phyloP scores from a whole-genome alignment of 148 eudicot genomes.

The Euryodendron excelsum region DNA sequence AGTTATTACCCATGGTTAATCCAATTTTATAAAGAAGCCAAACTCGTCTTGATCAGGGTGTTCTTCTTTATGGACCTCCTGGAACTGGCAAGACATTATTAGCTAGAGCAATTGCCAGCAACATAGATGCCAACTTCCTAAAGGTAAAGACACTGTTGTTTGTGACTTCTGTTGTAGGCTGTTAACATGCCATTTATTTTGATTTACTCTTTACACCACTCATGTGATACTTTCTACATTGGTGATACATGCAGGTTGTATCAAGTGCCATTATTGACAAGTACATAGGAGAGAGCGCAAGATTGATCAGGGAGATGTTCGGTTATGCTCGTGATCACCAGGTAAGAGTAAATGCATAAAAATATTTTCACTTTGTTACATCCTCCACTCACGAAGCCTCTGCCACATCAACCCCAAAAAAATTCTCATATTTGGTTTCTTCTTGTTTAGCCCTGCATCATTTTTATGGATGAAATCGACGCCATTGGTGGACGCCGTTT shows the following conservation, averaged over 20 bases:
- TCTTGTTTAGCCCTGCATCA: slow-evolving; percentile 76
- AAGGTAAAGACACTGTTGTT: slow-evolving; percentile 45
- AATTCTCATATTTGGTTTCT: slow-evolving; percentile 5
- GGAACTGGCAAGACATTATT: slow-evolving; percentile 96
- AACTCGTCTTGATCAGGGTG: slow-evolving; percentile 54
- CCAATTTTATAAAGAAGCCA: background rate
- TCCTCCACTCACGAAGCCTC: background rate
- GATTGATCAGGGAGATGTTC: slow-evolving; percentile 97
- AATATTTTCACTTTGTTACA: background rate
- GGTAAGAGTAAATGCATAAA: slow-evolving; percentile 34
- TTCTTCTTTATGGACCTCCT: slow-evolving; percentile 99
- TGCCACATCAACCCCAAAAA: background rate
- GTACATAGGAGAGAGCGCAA: slow-evolving; percentile 98
- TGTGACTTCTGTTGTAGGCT: background rate
- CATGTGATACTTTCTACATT: background rate
- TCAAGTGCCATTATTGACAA: slow-evolving; percentile 98
- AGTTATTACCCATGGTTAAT: too few relatives aligned
- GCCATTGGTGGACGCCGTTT: slow-evolving; percentile 98
- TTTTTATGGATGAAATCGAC: slow-evolving; percentile 98
- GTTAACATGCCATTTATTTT: background rate
- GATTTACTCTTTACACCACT: background rate
- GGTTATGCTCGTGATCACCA: slow-evolving; percentile 97
- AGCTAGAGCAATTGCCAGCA: slow-evolving; percentile 98
- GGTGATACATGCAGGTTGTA: slow-evolving; percentile 56
- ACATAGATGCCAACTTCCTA: slow-evolving; percentile 91